Evolutionary conservation across 2,329 filamentous ascomycete species (phyloP).

Genomic region (Dendrostoma leiphaemia): DNA sequence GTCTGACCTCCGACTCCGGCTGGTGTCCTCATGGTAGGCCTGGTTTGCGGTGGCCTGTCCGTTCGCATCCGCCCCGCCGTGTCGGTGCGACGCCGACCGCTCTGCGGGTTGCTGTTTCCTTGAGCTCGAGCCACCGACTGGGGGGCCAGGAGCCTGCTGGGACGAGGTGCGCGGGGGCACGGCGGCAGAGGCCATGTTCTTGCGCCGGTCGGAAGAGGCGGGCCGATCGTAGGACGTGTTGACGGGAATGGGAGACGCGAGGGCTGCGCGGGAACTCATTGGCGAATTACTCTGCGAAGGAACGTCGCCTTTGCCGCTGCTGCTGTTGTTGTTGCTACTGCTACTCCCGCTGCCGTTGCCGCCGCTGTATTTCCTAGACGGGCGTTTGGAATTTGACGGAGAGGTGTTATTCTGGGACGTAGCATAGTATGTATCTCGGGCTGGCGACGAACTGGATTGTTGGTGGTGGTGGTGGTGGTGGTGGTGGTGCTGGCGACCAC

Average conservation of each 20-base stretch:
- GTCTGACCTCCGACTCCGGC: slow-evolving; percentile 38
- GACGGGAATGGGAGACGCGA: slow-evolving; percentile 40
- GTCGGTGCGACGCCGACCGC: slow-evolving; percentile 11
- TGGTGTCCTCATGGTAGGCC: slow-evolving; percentile 31
- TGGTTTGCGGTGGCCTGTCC: slow-evolving; percentile 33
- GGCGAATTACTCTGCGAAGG: slow-evolving; percentile 35
- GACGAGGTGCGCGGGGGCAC: slow-evolving; percentile 82
- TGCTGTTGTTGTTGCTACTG: no score
- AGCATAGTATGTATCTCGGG: slow-evolving; percentile 57
- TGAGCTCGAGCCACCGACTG: slow-evolving; percentile 36
- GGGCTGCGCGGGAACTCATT: slow-evolving; percentile 47
- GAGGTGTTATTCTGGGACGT: slow-evolving; percentile 43
- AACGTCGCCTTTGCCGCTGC: slow-evolving; percentile 17
- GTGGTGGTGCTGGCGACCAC: slow-evolving; percentile 44
- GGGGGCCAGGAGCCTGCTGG: slow-evolving; percentile 43
- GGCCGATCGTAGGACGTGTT: slow-evolving; percentile 38
- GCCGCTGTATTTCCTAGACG: slow-evolving; percentile 34
- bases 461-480: slow-evolving; percentile 8
- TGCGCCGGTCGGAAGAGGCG: slow-evolving; percentile 49
- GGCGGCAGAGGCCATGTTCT: slow-evolving; percentile 67
- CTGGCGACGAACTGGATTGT: slow-evolving; percentile 39
- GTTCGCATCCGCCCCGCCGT: slow-evolving; percentile 29
- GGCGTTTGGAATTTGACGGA: slow-evolving; percentile 50
- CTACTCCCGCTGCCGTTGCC: slow-evolving; percentile 11
- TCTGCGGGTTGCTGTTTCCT: slow-evolving; percentile 33